Evolutionary conservation across 805 yeast genomes (phyloP).

Genomic region (Pichia scutulata): DNA sequence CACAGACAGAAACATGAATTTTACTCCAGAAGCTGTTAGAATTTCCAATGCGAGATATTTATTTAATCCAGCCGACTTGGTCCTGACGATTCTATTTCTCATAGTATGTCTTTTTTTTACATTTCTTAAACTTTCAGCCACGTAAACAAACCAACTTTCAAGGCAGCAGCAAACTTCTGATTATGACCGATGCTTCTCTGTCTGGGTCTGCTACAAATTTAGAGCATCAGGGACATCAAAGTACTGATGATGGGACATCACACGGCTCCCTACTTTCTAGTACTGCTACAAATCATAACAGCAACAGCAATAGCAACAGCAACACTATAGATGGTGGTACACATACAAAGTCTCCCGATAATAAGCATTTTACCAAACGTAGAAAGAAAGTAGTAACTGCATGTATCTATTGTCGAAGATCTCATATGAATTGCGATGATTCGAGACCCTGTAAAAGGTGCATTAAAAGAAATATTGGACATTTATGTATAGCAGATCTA

Average conservation of each 20-base stretch:
- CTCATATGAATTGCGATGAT: conserved; percentile 91
- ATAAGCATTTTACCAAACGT: neutral
- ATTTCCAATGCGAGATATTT: no score
- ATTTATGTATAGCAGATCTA: conserved; percentile 47
- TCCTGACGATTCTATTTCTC: no score
- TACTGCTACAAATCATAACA: neutral
- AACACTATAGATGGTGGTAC: no score
- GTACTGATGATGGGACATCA: neutral
- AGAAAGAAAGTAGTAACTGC: conserved; percentile 57
- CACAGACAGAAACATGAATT: no score
- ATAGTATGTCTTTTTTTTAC: no score
- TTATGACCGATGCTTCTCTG: neutral
- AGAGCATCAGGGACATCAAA: neutral
- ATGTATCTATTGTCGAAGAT: conserved; percentile 85
- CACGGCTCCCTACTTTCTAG: neutral
- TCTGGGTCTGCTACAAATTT: neutral
- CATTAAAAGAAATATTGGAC: conserved; percentile 79
- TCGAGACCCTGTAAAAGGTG: conserved; percentile 74
- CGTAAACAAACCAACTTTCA: no score
- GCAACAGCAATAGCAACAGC: neutral
- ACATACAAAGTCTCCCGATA: neutral
- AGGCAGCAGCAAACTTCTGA: neutral
- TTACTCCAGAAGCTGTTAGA: no score
- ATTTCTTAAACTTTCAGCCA: no score
- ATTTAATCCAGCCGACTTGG: no score